phyloP scores from a whole-genome alignment of 2,329 filamentous ascomycete genomes.

The Claviceps purpurea region DNA sequence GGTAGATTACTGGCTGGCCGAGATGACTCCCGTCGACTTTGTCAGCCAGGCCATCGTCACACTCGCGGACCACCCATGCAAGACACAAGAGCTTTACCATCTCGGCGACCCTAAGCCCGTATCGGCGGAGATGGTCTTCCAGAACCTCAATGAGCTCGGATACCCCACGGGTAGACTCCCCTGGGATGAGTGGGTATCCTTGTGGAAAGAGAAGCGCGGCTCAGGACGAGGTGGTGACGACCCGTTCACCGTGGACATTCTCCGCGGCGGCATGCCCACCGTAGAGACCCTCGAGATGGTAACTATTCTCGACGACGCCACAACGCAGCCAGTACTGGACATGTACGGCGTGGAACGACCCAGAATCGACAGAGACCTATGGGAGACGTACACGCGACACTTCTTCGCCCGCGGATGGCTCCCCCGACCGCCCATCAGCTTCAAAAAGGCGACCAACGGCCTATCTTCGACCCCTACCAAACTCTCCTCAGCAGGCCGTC shows the following conservation, averaged over 20 bases:
- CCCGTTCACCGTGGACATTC: slow-evolving; percentile 64
- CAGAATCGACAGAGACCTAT: slow-evolving; percentile 54
- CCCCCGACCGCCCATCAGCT: slow-evolving; percentile 42
- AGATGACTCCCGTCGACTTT: slow-evolving; percentile 78
- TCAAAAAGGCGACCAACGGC: slow-evolving; percentile 15
- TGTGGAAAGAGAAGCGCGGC: slow-evolving; percentile 61
- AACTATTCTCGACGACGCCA: slow-evolving; percentile 58
- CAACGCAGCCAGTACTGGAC: slow-evolving; percentile 47
- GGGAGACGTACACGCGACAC: slow-evolving; percentile 66
- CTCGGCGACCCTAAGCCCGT: slow-evolving; percentile 61
- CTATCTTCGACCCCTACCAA: slow-evolving; percentile 33
- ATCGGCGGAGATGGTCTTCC: slow-evolving; percentile 51
- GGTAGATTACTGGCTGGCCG: slow-evolving; percentile 61
- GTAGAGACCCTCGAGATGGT: slow-evolving; percentile 58
- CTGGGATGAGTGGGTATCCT: slow-evolving; percentile 61
- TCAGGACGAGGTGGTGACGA: slow-evolving; percentile 52
- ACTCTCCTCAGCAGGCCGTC: slow-evolving; percentile 43
- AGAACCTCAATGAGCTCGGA: slow-evolving; percentile 49
- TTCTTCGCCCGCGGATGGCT: slow-evolving; percentile 75
- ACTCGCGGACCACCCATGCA: slow-evolving; percentile 49
- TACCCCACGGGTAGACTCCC: slow-evolving; percentile 53
- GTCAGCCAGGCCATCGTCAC: slow-evolving; percentile 62
- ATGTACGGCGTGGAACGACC: slow-evolving; percentile 45
- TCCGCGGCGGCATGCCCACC: slow-evolving; percentile 68
- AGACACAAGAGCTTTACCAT: slow-evolving; percentile 55